Conservation (phyloP, 495 filamentous ascomycete genomes). For the Hyaloscypha bicolor region DNA sequence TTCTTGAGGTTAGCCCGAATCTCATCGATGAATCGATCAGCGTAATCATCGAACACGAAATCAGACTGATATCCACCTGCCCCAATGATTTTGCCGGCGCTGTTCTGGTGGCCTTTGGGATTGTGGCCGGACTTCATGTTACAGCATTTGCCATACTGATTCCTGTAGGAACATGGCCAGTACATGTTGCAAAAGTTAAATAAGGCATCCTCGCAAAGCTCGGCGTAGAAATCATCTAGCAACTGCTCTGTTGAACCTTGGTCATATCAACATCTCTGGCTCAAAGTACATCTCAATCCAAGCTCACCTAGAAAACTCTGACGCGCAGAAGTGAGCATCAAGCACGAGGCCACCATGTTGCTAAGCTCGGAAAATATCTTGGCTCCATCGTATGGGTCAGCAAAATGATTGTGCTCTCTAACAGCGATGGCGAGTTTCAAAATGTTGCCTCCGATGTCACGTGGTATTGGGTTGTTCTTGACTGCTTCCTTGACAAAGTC, state of each 20-base stretch:
- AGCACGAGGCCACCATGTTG: slow-evolving; percentile 55
- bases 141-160: slow-evolving; percentile 40
- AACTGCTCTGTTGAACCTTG: slow-evolving; percentile 10
- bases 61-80: slow-evolving; percentile 47
- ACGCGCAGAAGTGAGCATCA: slow-evolving; percentile 53
- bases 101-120: slow-evolving; percentile 53
- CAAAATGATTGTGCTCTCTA: slow-evolving; percentile 14
- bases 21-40: slow-evolving; percentile 27
- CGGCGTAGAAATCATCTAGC: slow-evolving; percentile 34
- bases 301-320: slow-evolving; percentile 43
- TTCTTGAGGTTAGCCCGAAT: slow-evolving; percentile 1
- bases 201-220: slow-evolving; percentile 45
- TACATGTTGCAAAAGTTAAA: slow-evolving; percentile 50
- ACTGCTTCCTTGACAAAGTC: slow-evolving; percentile 44
- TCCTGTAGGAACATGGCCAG: slow-evolving; percentile 50
- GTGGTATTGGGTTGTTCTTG: slow-evolving; percentile 40
- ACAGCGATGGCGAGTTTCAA: slow-evolving; percentile 34
- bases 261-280: slow-evolving; percentile 12
- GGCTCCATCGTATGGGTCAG: slow-evolving; percentile 32
- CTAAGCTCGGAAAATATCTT: slow-evolving; percentile 40
- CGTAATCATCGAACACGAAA: slow-evolving; percentile 42
- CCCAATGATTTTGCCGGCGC: slow-evolving; percentile 47
- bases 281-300: slow-evolving; percentile 4
- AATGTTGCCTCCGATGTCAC: slow-evolving; percentile 40
- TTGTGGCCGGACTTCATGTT: slow-evolving; percentile 47